Evolutionary conservation across 164 flowering plant species (phyloP).

Genomic region (Aristolochia californica): DNA sequence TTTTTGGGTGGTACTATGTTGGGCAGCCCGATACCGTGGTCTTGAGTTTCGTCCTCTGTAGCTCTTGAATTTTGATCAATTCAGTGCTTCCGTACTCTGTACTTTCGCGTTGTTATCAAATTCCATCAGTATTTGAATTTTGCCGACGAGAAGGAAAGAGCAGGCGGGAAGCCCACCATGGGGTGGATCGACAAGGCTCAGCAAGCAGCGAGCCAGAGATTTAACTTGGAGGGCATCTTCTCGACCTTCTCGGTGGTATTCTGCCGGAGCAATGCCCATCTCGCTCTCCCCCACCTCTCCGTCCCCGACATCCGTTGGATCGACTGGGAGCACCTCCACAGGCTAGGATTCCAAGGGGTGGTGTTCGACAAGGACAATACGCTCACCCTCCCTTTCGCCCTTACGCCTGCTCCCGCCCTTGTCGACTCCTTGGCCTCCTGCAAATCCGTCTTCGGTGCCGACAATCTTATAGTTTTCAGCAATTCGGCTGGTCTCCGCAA

Average conservation of each 20-base stretch:
- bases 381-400: constrained; percentile 66
- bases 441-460: constrained; percentile 53
- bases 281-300: constrained; percentile 58
- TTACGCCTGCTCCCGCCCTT: constrained; percentile 48
- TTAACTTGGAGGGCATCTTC: constrained; percentile 57
- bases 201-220: constrained; percentile 51
- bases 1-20: no score
- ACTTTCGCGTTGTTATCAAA: no score
- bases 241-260: constrained; percentile 34
- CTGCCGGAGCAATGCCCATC: constrained; percentile 28
- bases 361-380: constrained; percentile 92
- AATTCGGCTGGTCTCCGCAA: constrained; percentile 57
- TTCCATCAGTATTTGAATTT: no score
- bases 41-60: no score
- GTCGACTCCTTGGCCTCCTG: constrained; percentile 40
- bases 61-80: no score
- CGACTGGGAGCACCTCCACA: constrained; percentile 63
- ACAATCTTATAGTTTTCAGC: constrained; percentile 62
- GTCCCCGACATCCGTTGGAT: constrained; percentile 64
- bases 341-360: constrained; percentile 63
- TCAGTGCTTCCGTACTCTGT: no score
- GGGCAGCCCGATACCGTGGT: no score
- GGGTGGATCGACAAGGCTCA: neutral
- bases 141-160: neutral
- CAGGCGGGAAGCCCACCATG: neutral